Conservation (phyloP, 768 basidiomycete species). For the Psilocybe cyanescens region DNA sequence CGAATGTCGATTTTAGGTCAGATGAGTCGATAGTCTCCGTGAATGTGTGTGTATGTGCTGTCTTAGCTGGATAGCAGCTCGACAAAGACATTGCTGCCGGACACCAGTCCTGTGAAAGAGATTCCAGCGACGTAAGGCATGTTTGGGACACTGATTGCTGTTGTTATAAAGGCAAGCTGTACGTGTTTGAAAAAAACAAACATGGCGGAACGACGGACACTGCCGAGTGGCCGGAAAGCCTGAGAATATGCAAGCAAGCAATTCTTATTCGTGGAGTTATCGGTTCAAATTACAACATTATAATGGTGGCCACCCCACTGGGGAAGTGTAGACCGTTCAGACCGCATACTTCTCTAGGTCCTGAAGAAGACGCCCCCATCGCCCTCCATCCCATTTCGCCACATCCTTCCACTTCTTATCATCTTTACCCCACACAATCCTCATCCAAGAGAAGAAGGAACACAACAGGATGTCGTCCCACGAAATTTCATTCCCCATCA, state of each 20-base stretch:
- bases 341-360: conserved; percentile 15
- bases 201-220: too few relatives aligned
- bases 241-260: too few relatives aligned
- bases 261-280: too few relatives aligned
- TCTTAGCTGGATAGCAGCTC: conserved; percentile 6
- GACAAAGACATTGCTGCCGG: not conserved
- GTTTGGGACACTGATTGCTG: not conserved
- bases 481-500: conserved; percentile 36
- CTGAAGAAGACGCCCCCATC: conserved; percentile 32
- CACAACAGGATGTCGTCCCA: conserved; percentile 41
- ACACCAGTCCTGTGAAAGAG: conserved; percentile 6
- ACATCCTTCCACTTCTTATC: conserved; percentile 40
- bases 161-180: not conserved
- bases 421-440: conserved; percentile 31
- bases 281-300: too few relatives aligned
- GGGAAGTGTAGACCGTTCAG: too few relatives aligned
- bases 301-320: too few relatives aligned
- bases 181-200: not conserved
- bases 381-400: conserved; percentile 28
- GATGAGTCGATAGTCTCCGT: conserved; percentile 1
- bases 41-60: not conserved
- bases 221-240: too few relatives aligned
- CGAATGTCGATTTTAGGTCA: not conserved
- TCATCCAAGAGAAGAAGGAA: conserved; percentile 31
- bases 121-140: conserved; percentile 18